A percentile compares a stretch with the other conserved stretches of the same genome.
Conservation (phyloP, 108 stramenopile genomes). For the Pseudonitzschia multistriata region DNA sequence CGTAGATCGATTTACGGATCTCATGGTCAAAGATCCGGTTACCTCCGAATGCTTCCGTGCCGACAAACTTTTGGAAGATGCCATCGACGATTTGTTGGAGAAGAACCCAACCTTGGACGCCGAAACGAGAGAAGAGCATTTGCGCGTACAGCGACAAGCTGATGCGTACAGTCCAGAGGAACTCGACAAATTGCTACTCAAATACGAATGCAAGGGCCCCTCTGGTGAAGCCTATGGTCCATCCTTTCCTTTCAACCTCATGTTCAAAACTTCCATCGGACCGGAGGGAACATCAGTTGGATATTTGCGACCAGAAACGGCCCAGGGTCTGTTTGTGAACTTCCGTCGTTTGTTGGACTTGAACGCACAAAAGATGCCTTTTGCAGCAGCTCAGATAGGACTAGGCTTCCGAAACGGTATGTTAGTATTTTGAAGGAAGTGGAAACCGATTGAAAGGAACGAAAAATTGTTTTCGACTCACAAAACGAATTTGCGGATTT, state of each 20-base stretch:
- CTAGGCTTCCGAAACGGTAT: slow-evolving; percentile 96
- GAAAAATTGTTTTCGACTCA: neutral
- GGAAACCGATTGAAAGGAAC: neutral
- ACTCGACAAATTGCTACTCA: slow-evolving; percentile 82
- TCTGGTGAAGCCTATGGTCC: slow-evolving; percentile 87
- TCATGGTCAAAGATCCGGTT: slow-evolving; percentile 94
- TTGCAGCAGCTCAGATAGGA: slow-evolving; percentile 99
- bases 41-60: slow-evolving; percentile 95
- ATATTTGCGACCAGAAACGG: slow-evolving; percentile 99
- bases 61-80: slow-evolving; percentile 98
- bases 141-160: slow-evolving; percentile 92
- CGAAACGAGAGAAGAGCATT: slow-evolving; percentile 86
- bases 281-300: slow-evolving; percentile 96
- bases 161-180: slow-evolving; percentile 96
- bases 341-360: slow-evolving; percentile 95
- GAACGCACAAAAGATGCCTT: slow-evolving; percentile 97
- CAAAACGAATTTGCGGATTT: neutral
- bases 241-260: slow-evolving; percentile 99
- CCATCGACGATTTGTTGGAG: slow-evolving; percentile 92
- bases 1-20: slow-evolving; percentile 99
- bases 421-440: slow-evolving; percentile 8
- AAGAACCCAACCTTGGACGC: slow-evolving; percentile 78
- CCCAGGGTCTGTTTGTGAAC: slow-evolving; percentile 99
- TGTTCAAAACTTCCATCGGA: slow-evolving; percentile 99
- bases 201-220: slow-evolving; percentile 87